Evolutionary conservation across 2,329 filamentous ascomycete genomes (phyloP), one percentile per base, ranked within the genome.

Genomic region (Trichoderma sp.): DNA sequence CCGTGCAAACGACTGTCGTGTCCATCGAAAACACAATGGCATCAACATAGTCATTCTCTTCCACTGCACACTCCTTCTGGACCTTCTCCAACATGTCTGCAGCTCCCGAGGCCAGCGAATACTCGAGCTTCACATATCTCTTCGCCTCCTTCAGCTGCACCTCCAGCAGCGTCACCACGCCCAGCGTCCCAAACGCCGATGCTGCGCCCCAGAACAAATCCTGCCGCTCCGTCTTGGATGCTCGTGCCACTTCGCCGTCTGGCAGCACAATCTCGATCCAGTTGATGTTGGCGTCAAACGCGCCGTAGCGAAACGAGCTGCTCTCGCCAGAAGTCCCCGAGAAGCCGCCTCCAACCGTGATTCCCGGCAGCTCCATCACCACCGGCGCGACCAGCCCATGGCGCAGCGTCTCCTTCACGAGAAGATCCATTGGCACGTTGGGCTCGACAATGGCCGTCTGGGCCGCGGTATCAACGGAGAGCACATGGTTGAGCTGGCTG

Each of bases 281-380:
- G 54, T 83, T 84, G 66, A 91, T 79, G 0, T 84, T 90, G 3
- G 82, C 80, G 73, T 90, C 87, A 71, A 91, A 91, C 68, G 87
- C 87, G 3, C 89, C 89, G 73, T 90, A 82, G 59, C 86, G 87
- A 76, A 90, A 91, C 10, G 86, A 89, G 73, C 86, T 89, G 77
- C 87, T 90, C 76, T 91, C 89, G 12, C 89, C 89, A 8, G 88
- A 86, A 0, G 87, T 89, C 2, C 89, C 89, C 53, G 87, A 86
- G 76, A 89, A 91, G 3, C 87, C 89, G 39, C 89, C 89, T 27
- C 89, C 89, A 6, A 86, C 87, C 2, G 89, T 92, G 74, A 91
- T 92, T n/a, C 87, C 89, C 2, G 88, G 89, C 67, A 91, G 90
- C 74, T 91, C 89, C 85, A 90, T 90, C 5, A 91, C 88, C 0